Evolutionary conservation across 179 eudicot genomes (phyloP), one percentile per base, ranked within the genome.

Genomic region (Amaranthus tricolor): DNA sequence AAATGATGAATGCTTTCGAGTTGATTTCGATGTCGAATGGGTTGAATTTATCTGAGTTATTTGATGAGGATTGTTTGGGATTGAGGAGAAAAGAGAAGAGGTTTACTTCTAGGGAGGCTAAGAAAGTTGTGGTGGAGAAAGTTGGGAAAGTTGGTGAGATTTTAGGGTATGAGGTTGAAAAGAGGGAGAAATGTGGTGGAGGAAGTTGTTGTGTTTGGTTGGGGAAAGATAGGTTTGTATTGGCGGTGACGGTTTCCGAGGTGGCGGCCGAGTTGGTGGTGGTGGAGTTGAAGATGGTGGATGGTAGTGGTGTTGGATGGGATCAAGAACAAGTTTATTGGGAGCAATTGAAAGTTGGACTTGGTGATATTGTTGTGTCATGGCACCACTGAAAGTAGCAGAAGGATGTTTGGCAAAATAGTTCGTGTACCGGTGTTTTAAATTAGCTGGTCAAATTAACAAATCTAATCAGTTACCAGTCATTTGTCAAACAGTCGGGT

Each of bases 251-350:
- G 69, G 83, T 88, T 47, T 66, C 83, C 66, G 95, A 84, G 83
- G 84, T 93, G 82, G 89, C 89, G 14, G 17, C 55, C 6, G 89
- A 78, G 73, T 15, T 89, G 78, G 65, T 82, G 72, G 68, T 91
- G 81, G 91, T 88, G 81, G 98, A 86, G 77, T 67, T 93, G 71
- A 88, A 76, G 78, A 86, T 88, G 65, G 85, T 83, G 44, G 86
- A 82, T 53, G 84, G 84, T 20, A 83, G 88, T 0, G 85, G 83
- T 1, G 72, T 76, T 4, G 84, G 77, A 73, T 74, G 86, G 84
- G 79, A 78, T 9, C 75, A 63, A 17, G 81, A 77, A 40, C 78
- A 77, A 2, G 70, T 68, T 49, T 84, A 93, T 49, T 93, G 91
- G 96, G 84, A 82, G 7, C 87, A 84, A 19, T 70, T 93, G 81